A percentile compares a stretch with the other conserved stretches of the same genome.
These are phyloP conservation scores for Apophysomyces ossiformis DNA, from an alignment of 371 early-diverging fungal species.

Conservation along the genomic window DNA sequence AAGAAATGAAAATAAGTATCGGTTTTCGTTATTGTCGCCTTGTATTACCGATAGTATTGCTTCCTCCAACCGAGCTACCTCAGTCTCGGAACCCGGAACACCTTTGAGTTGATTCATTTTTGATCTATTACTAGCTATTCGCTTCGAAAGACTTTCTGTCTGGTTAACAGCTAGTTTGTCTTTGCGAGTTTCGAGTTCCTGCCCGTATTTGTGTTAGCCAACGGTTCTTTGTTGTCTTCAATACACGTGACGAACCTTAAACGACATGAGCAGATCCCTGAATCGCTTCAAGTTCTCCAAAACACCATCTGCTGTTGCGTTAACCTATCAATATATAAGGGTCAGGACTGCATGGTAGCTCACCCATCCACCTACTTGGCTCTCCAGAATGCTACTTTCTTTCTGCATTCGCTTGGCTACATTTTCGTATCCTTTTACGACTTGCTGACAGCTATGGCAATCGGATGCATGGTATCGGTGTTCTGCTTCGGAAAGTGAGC, in stretches of 20 bases:
- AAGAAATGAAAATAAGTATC: slow-evolving; percentile 83
- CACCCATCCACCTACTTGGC: slow-evolving; percentile 42
- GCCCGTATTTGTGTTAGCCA: slow-evolving; percentile 8
- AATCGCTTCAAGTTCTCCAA: slow-evolving; percentile 73
- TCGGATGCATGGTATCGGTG: slow-evolving; percentile 65
- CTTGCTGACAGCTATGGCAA: slow-evolving; percentile 62
- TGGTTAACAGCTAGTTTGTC: slow-evolving; percentile 26
- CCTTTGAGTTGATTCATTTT: slow-evolving; percentile 34
- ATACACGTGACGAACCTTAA: slow-evolving; percentile 51
- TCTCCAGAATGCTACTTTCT: slow-evolving; percentile 57
- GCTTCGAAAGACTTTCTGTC: slow-evolving; percentile 36
- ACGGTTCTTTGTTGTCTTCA: slow-evolving; percentile 24
- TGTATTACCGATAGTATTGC: slow-evolving; percentile 15
- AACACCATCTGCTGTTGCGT: slow-evolving; percentile 45
- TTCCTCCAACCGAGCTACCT: slow-evolving; percentile 17
- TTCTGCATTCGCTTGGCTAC: slow-evolving; percentile 64
- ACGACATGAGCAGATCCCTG: slow-evolving; percentile 70
- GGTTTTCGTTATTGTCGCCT: not conserved
- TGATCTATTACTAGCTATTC: slow-evolving; percentile 36
- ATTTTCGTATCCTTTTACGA: slow-evolving; percentile 63
- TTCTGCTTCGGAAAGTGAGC: slow-evolving; percentile 29
- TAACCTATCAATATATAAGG: not conserved
- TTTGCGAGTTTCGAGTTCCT: slow-evolving; percentile 31
- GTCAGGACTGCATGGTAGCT: no score
- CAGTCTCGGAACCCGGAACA: slow-evolving; percentile 21